Evolutionary conservation across 2,329 filamentous ascomycete species (phyloP).

Genomic region (Aureobasidium pullulans): DNA sequence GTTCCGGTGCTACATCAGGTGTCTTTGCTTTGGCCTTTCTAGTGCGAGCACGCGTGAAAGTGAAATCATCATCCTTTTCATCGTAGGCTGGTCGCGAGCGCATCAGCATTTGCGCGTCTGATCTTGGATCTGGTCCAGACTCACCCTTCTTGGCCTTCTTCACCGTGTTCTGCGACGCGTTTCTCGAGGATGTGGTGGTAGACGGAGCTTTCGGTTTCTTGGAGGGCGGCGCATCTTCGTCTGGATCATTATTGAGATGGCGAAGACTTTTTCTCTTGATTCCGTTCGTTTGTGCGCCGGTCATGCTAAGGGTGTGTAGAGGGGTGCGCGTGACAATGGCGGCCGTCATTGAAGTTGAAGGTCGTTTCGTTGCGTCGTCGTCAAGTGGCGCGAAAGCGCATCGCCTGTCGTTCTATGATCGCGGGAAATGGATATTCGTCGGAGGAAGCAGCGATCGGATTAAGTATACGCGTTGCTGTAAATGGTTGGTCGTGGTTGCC

Average conservation of each 20-base stretch:
- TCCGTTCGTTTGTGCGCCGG: slow-evolving; percentile 34
- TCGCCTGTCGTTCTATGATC: slow-evolving; percentile 1
- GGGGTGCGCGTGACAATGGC: slow-evolving; percentile 32
- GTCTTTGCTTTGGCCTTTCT: slow-evolving; percentile 28
- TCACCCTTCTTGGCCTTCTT: slow-evolving; percentile 15
- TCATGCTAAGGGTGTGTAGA: slow-evolving; percentile 41
- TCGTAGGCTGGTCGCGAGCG: slow-evolving; percentile 28
- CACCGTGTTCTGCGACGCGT: slow-evolving; percentile 26
- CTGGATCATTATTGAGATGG: slow-evolving; percentile 34
- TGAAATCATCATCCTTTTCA: slow-evolving; percentile 42
- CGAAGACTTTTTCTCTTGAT: slow-evolving; percentile 38
- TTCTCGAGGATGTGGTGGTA: slow-evolving; percentile 27
- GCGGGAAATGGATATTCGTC: neutral
- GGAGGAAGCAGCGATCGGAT: neutral
- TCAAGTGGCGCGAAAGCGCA: slow-evolving; percentile 9
- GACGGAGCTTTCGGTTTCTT: slow-evolving; percentile 37
- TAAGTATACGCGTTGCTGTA: slow-evolving; percentile 2
- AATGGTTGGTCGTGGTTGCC: neutral
- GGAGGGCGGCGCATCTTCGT: slow-evolving; percentile 35
- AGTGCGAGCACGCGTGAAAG: slow-evolving; percentile 37
- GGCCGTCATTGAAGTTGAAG: slow-evolving; percentile 16
- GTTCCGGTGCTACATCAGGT: slow-evolving; percentile 17
- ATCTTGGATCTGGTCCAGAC: neutral
- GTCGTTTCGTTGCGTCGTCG: neutral
- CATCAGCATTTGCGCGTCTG: neutral